phyloP scores from a whole-genome alignment of 2,329 filamentous ascomycete genomes.

The Pyrenophora tritici-repentis region DNA sequence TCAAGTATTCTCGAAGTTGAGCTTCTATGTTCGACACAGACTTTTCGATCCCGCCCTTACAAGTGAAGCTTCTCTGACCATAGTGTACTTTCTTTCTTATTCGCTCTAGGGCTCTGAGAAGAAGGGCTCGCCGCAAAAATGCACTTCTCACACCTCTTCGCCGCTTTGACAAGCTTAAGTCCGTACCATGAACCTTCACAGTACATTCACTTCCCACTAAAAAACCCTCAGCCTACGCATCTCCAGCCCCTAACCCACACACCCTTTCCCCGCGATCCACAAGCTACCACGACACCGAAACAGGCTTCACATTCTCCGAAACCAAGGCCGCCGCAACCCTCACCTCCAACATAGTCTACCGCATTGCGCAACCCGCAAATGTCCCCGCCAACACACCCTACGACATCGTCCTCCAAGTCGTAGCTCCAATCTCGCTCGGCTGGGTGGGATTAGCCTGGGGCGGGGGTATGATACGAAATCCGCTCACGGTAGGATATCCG shows the following conservation, averaged over 20 bases:
- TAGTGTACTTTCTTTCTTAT: not conserved
- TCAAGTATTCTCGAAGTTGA: constrained; percentile 26
- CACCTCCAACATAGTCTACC: constrained; percentile 32
- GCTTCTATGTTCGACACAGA: constrained; percentile 14
- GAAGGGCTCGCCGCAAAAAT: constrained; percentile 14
- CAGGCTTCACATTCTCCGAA: constrained; percentile 43
- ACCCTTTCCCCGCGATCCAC: constrained; percentile 18
- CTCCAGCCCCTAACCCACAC: constrained; percentile 13
- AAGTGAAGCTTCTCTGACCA: too few species aligned
- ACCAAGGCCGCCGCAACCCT: constrained; percentile 37
- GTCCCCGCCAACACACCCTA: constrained; percentile 25
- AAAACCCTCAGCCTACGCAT: constrained; percentile 17
- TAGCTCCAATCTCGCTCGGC: constrained; percentile 33
- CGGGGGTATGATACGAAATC: constrained; percentile 40
- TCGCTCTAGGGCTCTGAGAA: too few species aligned
- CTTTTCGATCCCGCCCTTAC: not conserved
- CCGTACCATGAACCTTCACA: not conserved
- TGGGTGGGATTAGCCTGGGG: constrained; percentile 42
- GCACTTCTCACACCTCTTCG: constrained; percentile 24
- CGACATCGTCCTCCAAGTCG: constrained; percentile 37
- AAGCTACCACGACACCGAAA: constrained; percentile 34
- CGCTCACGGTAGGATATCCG: constrained; percentile 37
- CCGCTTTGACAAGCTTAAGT: constrained; percentile 31
- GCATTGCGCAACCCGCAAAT: constrained; percentile 34
- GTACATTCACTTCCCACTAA: not conserved